Evolutionary conservation across 2,329 filamentous ascomycete species (phyloP).

Genomic region (Plectosphaerella plurivora): DNA sequence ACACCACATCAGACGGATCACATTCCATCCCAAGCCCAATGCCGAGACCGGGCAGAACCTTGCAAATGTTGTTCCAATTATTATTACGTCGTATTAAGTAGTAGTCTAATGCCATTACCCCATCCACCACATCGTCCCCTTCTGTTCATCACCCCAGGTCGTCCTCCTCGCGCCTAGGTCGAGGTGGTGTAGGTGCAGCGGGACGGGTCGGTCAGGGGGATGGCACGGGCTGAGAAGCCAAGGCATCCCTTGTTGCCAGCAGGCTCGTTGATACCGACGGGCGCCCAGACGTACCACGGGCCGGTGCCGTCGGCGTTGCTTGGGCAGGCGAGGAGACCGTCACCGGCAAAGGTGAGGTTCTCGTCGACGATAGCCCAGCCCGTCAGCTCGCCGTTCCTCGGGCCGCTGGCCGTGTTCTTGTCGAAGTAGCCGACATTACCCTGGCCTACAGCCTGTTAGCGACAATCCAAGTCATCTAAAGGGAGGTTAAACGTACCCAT

Average conservation of each 20-base stretch:
- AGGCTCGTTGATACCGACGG: conserved; percentile 24
- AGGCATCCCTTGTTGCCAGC: conserved; percentile 31
- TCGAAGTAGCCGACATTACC: conserved; percentile 50
- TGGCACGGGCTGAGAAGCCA: conserved; percentile 25
- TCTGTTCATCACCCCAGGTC: too few species aligned
- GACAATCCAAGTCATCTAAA: not conserved
- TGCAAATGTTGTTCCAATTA: too few species aligned
- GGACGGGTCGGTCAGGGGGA: conserved; percentile 22
- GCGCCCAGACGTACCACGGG: conserved; percentile 33
- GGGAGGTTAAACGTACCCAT: conserved; percentile 40
- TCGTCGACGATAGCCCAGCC: conserved; percentile 38
- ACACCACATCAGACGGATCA: too few species aligned
- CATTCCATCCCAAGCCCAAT: too few species aligned
- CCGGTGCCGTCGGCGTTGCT: conserved; percentile 31
- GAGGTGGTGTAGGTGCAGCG: conserved; percentile 28
- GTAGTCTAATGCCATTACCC: too few species aligned
- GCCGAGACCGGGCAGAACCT: too few species aligned
- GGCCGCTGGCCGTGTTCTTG: conserved; percentile 21
- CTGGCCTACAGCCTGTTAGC: conserved; percentile 25
- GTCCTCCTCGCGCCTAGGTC: too few species aligned
- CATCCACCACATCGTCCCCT: too few species aligned
- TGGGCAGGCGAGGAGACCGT: conserved; percentile 49
- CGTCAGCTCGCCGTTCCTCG: conserved; percentile 37
- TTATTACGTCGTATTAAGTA: too few species aligned
- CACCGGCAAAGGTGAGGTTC: conserved; percentile 41